These are phyloP conservation scores for Heterobasidion occidentale DNA, from an alignment of 1,284 basidiomycete genomes.

Conservation along the genomic window DNA sequence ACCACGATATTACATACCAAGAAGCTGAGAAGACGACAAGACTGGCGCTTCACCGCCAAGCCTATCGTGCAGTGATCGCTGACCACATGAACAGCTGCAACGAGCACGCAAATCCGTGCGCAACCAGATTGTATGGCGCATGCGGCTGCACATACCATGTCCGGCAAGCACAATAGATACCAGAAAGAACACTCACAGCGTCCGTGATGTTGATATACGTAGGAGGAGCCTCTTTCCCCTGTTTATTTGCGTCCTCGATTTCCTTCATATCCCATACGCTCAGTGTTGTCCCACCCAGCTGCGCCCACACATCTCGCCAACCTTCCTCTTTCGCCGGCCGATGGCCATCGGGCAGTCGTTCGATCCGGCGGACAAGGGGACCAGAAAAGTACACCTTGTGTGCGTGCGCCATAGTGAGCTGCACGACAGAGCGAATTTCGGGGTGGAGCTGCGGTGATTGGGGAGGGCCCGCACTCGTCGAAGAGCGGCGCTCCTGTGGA, in stretches of 20 bases:
- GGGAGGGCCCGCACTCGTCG: constrained; percentile 5
- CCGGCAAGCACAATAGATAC: background rate
- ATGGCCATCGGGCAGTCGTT: constrained; percentile 71
- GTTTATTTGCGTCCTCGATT: constrained; percentile 72
- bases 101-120: too few relatives aligned
- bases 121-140: background rate
- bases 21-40: too few relatives aligned
- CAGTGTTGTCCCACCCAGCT: constrained; percentile 87
- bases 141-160: background rate
- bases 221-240: constrained; percentile 79
- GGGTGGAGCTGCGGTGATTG: constrained; percentile 48
- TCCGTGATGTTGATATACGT: constrained; percentile 84
- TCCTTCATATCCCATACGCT: constrained; percentile 88
- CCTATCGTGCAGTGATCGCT: too few relatives aligned
- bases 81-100: too few relatives aligned
- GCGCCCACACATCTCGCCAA: constrained; percentile 92
- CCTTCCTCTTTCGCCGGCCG: constrained; percentile 68
- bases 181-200: constrained; percentile 46
- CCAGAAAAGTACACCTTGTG: constrained; percentile 80
- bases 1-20: too few relatives aligned
- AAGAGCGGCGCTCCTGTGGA: constrained; percentile 6
- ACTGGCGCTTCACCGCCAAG: too few relatives aligned
- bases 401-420: constrained; percentile 59
- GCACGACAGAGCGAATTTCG: constrained; percentile 71
- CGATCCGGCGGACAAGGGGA: constrained; percentile 65